phyloP scores from a whole-genome alignment of 495 filamentous ascomycete species.

The Neurospora sp. region DNA sequence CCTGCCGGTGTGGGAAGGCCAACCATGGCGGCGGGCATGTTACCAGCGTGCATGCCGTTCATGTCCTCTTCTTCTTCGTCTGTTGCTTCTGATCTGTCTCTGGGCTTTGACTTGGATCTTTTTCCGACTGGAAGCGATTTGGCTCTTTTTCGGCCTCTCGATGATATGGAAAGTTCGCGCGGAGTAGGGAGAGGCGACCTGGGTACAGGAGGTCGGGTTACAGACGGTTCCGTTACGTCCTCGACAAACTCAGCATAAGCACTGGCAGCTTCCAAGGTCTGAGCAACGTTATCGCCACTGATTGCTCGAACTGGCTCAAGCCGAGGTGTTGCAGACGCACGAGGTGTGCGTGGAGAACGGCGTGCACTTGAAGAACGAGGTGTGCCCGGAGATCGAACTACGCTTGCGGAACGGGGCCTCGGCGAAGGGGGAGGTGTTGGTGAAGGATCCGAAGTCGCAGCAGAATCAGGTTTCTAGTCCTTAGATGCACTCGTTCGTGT shows the following conservation, averaged over 20 bases:
- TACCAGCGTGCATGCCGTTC: slow-evolving; percentile 51
- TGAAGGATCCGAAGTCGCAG: background rate
- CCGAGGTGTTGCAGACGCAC: background rate
- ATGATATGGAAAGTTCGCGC: background rate
- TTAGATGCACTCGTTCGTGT: background rate
- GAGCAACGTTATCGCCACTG: background rate
- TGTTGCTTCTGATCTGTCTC: slow-evolving; percentile 5
- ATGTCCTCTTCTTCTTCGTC: slow-evolving; percentile 30
- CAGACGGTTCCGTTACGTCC: background rate
- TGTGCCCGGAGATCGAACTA: background rate
- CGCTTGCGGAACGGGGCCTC: background rate
- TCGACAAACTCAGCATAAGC: background rate
- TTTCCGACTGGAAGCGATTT: background rate
- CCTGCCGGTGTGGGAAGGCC: slow-evolving; percentile 62
- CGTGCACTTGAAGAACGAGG: background rate
- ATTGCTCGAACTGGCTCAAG: background rate
- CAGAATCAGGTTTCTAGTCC: background rate
- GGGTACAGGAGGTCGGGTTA: background rate
- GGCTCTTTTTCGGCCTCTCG: background rate
- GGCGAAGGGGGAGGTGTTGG: background rate
- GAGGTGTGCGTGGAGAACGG: background rate
- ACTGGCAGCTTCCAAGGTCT: background rate
- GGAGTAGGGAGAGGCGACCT: background rate
- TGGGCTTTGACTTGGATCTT: background rate
- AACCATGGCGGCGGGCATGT: slow-evolving; percentile 34